These are phyloP conservation scores for Phytophthora gonapodyides DNA, from an alignment of 352 stramenopile species.

Conservation along the genomic window DNA sequence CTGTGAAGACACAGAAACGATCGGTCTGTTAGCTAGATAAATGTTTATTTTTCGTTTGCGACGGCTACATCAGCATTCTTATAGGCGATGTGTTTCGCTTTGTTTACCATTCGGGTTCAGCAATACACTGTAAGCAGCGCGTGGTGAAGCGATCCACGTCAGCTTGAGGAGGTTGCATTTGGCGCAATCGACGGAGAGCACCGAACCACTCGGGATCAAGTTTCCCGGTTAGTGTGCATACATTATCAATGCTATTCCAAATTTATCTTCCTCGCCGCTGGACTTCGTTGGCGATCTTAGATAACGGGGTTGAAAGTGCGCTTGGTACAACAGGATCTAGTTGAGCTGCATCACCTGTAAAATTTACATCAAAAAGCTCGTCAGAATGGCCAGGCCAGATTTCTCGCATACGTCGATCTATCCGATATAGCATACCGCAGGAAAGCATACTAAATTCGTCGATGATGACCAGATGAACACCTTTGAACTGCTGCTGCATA, in stretches of 20 bases:
- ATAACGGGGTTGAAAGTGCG: not conserved
- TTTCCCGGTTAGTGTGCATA: not conserved
- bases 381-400: too few species aligned
- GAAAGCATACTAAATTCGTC: too few species aligned
- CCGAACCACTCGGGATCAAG: slow-evolving; percentile 2
- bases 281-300: not conserved
- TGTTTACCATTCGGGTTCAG: not conserved
- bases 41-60: not conserved
- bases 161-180: not conserved
- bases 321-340: too few species aligned
- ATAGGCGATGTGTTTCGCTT: slow-evolving; percentile 1
- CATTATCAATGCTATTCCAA: not conserved
- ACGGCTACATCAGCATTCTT: not conserved
- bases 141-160: not conserved
- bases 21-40: not conserved
- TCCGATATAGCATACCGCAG: too few species aligned
- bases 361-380: too few species aligned
- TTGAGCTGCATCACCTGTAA: too few species aligned
- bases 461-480: too few species aligned
- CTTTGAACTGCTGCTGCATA: too few species aligned
- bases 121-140: not conserved
- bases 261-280: slow-evolving; percentile 5
- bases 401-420: too few species aligned
- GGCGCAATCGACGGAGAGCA: slow-evolving; percentile 1
- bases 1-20: not conserved